A percentile compares a stretch with the other conserved stretches of the same genome.
Evolutionary conservation across 73 alveolate genomes (phyloP).

Genomic region (Tetrahymena borealis): DNA sequence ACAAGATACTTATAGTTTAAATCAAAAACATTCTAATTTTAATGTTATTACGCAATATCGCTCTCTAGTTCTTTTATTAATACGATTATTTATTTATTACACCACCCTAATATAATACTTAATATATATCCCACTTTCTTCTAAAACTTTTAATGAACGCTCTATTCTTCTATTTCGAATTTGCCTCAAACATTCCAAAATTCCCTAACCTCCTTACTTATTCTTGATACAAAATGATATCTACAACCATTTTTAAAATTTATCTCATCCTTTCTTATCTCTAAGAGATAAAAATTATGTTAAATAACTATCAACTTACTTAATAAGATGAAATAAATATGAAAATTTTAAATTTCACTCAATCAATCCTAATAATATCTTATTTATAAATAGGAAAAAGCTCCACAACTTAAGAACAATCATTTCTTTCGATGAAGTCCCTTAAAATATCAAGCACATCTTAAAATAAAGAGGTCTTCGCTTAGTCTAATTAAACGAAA

Average conservation of each 20-base stretch:
- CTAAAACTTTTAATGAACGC: neutral
- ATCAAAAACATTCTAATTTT: neutral
- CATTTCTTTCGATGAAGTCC: neutral
- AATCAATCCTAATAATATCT: neutral
- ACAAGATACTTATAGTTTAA: neutral
- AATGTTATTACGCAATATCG: neutral
- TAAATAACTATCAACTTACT: neutral
- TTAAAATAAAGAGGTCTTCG: neutral
- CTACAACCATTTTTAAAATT: too few relatives aligned
- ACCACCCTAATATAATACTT: neutral
- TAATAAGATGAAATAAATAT: neutral
- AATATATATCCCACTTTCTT: neutral
- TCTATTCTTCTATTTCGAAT: neutral
- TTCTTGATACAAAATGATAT: too few relatives aligned
- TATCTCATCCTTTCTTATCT: too few relatives aligned
- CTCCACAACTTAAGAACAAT: conserved; percentile 7
- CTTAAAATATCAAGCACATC: neutral
- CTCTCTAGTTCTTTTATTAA: neutral
- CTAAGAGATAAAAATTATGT: too few relatives aligned
- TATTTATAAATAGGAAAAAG: neutral
- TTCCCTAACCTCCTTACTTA: neutral
- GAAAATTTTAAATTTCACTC: neutral
- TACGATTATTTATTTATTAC: neutral
- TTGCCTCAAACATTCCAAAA: neutral
- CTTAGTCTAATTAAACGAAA: neutral